phyloP scores from a whole-genome alignment of 768 basidiomycete genomes.

The Fomitopsis serialis region DNA sequence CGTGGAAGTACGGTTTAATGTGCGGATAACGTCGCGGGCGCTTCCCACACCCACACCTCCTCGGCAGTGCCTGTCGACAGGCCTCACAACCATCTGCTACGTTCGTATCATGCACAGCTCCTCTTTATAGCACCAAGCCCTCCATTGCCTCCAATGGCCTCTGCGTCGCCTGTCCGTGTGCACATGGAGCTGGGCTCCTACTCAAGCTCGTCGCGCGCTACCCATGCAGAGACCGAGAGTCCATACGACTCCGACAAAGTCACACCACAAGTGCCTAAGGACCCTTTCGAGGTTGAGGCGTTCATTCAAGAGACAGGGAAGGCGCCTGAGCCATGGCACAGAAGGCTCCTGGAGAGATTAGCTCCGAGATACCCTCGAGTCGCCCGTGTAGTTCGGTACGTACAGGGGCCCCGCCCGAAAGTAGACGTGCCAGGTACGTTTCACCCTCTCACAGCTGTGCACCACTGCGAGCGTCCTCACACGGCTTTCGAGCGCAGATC shows the following conservation, averaged over 20 bases:
- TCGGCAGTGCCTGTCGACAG: too few species aligned
- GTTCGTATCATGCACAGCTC: neutral
- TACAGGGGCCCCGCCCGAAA: constrained; percentile 58
- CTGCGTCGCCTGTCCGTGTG: neutral
- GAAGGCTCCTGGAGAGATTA: constrained; percentile 5
- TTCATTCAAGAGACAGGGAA: neutral
- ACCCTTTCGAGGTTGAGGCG: constrained; percentile 13
- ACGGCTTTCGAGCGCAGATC: constrained; percentile 32
- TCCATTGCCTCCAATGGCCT: neutral
- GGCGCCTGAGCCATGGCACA: neutral
- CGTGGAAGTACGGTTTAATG: too few species aligned
- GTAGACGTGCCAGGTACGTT: constrained; percentile 43
- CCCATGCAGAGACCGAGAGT: constrained; percentile 10
- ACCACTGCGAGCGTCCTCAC: neutral
- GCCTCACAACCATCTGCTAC: too few species aligned
- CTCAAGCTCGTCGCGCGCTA: constrained; percentile 5
- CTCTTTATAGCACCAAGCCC: neutral
- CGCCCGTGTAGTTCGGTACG: constrained; percentile 28
- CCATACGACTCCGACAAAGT: neutral
- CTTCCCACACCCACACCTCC: too few species aligned
- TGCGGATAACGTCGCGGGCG: too few species aligned
- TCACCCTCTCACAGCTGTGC: constrained; percentile 3
- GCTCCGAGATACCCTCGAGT: constrained; percentile 13
- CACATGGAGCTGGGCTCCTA: neutral
- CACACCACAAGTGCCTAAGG: constrained; percentile 3